These are phyloP conservation scores for Mycena amicta DNA, from an alignment of 768 basidiomycete genomes.

Conservation along the genomic window DNA sequence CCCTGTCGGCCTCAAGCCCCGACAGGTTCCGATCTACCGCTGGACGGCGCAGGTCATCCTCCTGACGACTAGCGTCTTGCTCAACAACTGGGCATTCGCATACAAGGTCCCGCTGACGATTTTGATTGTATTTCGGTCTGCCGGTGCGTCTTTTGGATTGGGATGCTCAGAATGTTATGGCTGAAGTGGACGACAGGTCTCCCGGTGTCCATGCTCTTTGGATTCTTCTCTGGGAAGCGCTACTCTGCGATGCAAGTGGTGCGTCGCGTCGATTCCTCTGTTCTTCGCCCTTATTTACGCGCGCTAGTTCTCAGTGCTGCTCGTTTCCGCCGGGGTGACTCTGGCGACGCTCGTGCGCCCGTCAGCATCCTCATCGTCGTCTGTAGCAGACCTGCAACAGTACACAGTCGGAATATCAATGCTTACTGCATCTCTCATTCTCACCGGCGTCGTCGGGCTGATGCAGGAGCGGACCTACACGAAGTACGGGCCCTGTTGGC, in stretches of 20 bases:
- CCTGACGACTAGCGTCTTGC: conserved; percentile 62
- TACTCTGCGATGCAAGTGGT: conserved; percentile 69
- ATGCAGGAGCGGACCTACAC: conserved; percentile 78
- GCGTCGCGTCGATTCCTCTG: conserved; percentile 23
- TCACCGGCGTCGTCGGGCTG: conserved; percentile 69
- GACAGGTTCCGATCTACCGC: conserved; percentile 64
- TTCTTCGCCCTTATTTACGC: not conserved
- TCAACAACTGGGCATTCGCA: conserved; percentile 84
- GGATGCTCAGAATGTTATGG: no score
- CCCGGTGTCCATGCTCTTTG: conserved; percentile 76
- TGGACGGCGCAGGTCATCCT: conserved; percentile 77
- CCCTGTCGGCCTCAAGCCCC: conserved; percentile 50
- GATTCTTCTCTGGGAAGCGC: conserved; percentile 56
- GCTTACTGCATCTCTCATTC: conserved; percentile 65
- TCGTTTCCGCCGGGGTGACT: conserved; percentile 72
- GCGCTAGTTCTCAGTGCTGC: conserved; percentile 57
- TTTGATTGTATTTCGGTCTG: conserved; percentile 84
- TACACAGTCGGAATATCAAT: conserved; percentile 72
- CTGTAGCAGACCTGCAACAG: conserved; percentile 39
- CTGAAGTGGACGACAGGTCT: conserved; percentile 48
- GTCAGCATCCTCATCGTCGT: conserved; percentile 23
- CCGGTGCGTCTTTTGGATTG: conserved; percentile 62
- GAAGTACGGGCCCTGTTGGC: conserved; percentile 78
- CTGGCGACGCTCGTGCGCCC: conserved; percentile 73
- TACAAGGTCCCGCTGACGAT: conserved; percentile 77